These are phyloP conservation scores for Trichodelitschia bisporula DNA, from an alignment of 495 filamentous ascomycete species.

Conservation along the genomic window DNA sequence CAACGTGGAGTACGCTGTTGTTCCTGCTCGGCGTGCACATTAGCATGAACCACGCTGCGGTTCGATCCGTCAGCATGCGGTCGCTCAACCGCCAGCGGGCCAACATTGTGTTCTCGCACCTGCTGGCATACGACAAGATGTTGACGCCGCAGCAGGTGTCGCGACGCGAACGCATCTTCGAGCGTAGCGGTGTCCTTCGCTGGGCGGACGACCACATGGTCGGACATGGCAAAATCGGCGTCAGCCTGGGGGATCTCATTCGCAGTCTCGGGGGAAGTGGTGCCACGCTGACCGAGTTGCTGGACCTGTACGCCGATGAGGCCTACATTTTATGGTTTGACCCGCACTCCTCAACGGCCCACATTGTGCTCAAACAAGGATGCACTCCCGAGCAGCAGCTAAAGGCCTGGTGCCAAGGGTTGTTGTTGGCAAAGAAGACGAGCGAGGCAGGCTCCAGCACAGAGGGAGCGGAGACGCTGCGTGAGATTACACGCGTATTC, in stretches of 20 bases:
- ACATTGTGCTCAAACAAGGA: constrained; percentile 40
- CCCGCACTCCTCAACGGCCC: constrained; percentile 17
- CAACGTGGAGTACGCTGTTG: constrained; percentile 56
- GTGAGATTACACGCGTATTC: constrained; percentile 17
- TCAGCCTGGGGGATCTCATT: constrained; percentile 17
- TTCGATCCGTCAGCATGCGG: constrained; percentile 57
- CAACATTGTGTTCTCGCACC: constrained; percentile 47
- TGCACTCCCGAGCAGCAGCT: constrained; percentile 26
- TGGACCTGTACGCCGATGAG: constrained; percentile 24
- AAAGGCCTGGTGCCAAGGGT: constrained; percentile 52
- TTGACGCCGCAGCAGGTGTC: constrained; percentile 36
- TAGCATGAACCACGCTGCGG: constrained; percentile 61
- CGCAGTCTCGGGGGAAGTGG: background rate
- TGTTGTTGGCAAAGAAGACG: constrained; percentile 23
- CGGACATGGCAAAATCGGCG: constrained; percentile 25
- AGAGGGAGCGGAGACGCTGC: constrained; percentile 11
- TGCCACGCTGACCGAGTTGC: constrained; percentile 8
- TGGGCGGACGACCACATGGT: constrained; percentile 26
- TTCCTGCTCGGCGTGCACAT: constrained; percentile 51
- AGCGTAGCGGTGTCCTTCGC: constrained; percentile 31
- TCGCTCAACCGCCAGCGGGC: constrained; percentile 77
- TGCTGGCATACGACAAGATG: constrained; percentile 23
- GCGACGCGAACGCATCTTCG: constrained; percentile 45
- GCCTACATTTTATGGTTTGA: constrained; percentile 32
- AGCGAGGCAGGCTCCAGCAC: constrained; percentile 1